Evolutionary conservation across 352 stramenopile species (phyloP).

Genomic region (Globisporangium nunn): DNA sequence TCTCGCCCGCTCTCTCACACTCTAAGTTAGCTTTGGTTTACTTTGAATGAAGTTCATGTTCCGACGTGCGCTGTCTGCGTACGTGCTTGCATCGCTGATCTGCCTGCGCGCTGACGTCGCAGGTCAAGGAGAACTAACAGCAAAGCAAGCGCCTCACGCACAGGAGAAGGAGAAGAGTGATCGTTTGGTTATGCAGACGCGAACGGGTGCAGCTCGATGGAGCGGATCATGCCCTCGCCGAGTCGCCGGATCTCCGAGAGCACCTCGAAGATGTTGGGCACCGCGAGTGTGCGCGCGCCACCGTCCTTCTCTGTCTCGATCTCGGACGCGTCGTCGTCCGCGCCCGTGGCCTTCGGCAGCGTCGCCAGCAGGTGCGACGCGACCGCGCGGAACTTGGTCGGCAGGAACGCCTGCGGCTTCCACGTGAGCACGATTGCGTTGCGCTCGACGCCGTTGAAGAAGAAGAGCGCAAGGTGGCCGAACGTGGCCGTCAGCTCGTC

Average conservation of each 20-base stretch:
- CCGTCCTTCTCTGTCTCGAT: slow-evolving; percentile 6
- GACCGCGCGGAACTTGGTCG: slow-evolving; percentile 77
- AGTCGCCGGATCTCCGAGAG: slow-evolving; percentile 69
- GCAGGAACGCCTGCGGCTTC: slow-evolving; percentile 77
- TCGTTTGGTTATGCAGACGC: neutral
- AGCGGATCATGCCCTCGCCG: slow-evolving; percentile 51
- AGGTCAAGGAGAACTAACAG: neutral
- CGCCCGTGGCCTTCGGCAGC: slow-evolving; percentile 23
- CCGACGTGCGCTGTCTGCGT: neutral
- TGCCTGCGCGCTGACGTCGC: too few species aligned
- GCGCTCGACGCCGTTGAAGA: slow-evolving; percentile 59
- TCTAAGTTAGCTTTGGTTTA: neutral
- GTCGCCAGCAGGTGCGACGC: slow-evolving; percentile 50
- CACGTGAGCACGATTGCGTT: slow-evolving; percentile 67
- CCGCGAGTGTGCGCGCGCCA: slow-evolving; percentile 26
- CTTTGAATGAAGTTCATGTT: slow-evolving; percentile 2
- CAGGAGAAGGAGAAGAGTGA: neutral
- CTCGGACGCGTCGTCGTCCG: slow-evolving; percentile 12
- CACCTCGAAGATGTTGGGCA: slow-evolving; percentile 76
- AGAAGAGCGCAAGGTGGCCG: slow-evolving; percentile 71
- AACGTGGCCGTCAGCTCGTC: slow-evolving; percentile 46
- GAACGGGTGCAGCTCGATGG: slow-evolving; percentile 51
- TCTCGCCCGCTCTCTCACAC: neutral
- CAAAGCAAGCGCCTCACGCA: neutral
- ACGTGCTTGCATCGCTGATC: too few species aligned